Conservation (phyloP, 2,329 filamentous ascomycete species). For the Alternaria dauci region DNA sequence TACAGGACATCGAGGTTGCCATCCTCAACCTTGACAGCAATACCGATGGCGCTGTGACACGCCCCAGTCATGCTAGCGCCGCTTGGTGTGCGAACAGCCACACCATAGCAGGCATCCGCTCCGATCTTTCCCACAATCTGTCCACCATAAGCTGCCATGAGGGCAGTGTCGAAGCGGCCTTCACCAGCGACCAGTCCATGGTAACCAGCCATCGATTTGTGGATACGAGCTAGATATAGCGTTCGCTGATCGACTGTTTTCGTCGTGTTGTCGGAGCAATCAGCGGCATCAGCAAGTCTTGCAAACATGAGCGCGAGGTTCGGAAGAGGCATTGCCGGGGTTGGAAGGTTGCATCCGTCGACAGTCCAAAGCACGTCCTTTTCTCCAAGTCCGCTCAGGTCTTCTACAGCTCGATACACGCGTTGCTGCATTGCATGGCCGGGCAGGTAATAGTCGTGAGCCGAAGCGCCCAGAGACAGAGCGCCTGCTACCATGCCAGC, state of each 20-base stretch:
- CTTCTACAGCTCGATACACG: conserved; percentile 51
- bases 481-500: conserved; percentile 58
- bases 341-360: conserved; percentile 1
- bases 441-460: not conserved
- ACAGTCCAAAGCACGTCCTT: conserved; percentile 4
- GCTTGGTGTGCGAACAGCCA: conserved; percentile 51
- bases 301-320: conserved; percentile 6
- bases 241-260: not conserved
- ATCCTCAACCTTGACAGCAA: conserved; percentile 61
- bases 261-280: not conserved
- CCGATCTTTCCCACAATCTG: conserved; percentile 59
- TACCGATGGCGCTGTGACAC: conserved; percentile 43
- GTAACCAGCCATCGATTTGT: conserved; percentile 51
- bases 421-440: conserved; percentile 39
- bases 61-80: not conserved
- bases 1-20: conserved; percentile 57
- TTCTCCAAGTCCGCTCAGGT: not conserved
- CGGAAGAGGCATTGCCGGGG: conserved; percentile 1
- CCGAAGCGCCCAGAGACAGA: conserved; percentile 43
- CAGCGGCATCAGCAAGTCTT: conserved; percentile 1
- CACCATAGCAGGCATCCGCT: conserved; percentile 60
- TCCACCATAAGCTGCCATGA: conserved; percentile 54
- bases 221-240: not conserved
- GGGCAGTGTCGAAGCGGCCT: conserved; percentile 57
- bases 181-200: conserved; percentile 58